These are phyloP conservation scores for Penicillium coffeae DNA, from an alignment of 495 filamentous ascomycete species.

Conservation along the genomic window DNA sequence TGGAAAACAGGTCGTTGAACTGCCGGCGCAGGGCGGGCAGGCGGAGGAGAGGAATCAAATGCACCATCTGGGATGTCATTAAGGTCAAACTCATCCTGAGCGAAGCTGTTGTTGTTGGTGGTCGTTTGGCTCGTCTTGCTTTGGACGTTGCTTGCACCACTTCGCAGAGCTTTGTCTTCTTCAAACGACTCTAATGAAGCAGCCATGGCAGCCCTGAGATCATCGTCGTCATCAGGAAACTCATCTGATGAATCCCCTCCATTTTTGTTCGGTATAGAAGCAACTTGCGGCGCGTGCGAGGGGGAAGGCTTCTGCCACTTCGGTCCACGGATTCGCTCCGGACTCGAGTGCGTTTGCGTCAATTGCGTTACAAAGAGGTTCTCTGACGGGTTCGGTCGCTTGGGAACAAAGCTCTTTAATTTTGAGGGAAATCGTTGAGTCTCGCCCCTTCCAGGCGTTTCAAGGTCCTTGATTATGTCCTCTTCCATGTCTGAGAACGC, in stretches of 20 bases:
- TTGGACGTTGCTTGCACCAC: background rate
- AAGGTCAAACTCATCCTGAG: slow-evolving; percentile 30
- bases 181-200: slow-evolving; percentile 42
- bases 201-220: slow-evolving; percentile 35
- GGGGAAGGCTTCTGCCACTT: slow-evolving; percentile 46
- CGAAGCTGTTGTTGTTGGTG: slow-evolving; percentile 3
- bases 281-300: slow-evolving; percentile 3
- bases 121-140: background rate
- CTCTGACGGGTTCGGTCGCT: slow-evolving; percentile 37
- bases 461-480: slow-evolving; percentile 6
- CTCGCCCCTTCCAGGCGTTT: slow-evolving; percentile 10
- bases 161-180: slow-evolving; percentile 26
- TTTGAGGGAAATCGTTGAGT: slow-evolving; percentile 30
- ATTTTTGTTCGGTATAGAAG: background rate
- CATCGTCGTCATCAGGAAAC: slow-evolving; percentile 4
- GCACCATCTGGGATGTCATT: slow-evolving; percentile 49
- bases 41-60: slow-evolving; percentile 40
- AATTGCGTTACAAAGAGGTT: slow-evolving; percentile 53
- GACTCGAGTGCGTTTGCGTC: slow-evolving; percentile 47
- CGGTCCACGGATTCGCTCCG: slow-evolving; percentile 50
- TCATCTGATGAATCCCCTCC: background rate
- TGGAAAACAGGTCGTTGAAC: slow-evolving; percentile 11
- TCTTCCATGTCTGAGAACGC: slow-evolving; percentile 26
- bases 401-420: slow-evolving; percentile 46
- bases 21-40: slow-evolving; percentile 29